Conservation (phyloP, 257 asterid genomes). For the Parsonsia alboflavescens region DNA sequence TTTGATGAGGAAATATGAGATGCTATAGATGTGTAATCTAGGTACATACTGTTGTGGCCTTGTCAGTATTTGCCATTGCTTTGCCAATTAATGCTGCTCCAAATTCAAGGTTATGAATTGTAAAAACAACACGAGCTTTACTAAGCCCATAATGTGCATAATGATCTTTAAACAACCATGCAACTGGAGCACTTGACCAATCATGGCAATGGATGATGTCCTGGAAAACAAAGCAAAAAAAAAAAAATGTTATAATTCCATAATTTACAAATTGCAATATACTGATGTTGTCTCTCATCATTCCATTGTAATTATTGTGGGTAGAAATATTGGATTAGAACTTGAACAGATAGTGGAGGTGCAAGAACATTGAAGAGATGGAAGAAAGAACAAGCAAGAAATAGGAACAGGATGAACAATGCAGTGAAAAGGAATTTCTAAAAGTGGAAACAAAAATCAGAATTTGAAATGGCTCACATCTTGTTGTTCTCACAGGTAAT, state of each 20-base stretch:
- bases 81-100: conserved; percentile 72
- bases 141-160: conserved; percentile 78
- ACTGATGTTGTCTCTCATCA: not conserved
- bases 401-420: not conserved
- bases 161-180: conserved; percentile 90
- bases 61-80: conserved; percentile 76
- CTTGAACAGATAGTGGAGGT: not conserved
- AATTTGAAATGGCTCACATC: not conserved
- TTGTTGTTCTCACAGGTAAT: not conserved
- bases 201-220: conserved; percentile 96
- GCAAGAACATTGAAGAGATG: not conserved
- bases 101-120: conserved; percentile 96
- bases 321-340: not conserved
- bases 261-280: not conserved
- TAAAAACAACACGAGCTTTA: conserved; percentile 85
- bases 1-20: conserved; percentile 10
- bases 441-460: not conserved
- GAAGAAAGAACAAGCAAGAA: not conserved
- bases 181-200: conserved; percentile 99
- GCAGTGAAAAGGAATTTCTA: not conserved
- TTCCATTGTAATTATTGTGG: not conserved
- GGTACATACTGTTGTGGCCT: conserved; percentile 83
- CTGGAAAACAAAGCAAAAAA: conserved; percentile 37
- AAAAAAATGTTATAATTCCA: not conserved
- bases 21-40: conserved; percentile 3